These are phyloP conservation scores for Tylopilus orsonianus DNA, from an alignment of 1,284 basidiomycete species.

Conservation along the genomic window DNA sequence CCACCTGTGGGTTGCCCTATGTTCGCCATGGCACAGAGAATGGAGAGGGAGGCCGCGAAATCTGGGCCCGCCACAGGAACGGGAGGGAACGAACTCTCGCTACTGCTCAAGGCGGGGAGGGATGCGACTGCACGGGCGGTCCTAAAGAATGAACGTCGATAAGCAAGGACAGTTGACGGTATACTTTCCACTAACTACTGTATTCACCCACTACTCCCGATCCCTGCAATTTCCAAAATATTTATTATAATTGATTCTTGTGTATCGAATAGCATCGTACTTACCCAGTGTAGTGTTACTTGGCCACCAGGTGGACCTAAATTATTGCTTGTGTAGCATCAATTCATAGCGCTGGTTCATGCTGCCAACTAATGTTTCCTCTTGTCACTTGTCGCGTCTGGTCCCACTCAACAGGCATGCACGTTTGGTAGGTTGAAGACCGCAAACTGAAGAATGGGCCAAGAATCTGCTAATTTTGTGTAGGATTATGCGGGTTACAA, in stretches of 20 bases:
- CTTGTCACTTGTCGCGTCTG: not conserved
- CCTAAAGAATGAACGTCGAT: conserved; percentile 34
- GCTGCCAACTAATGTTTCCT: too few species aligned
- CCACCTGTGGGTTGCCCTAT: conserved; percentile 50
- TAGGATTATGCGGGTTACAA: too few species aligned
- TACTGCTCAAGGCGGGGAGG: conserved; percentile 82
- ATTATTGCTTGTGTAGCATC: conserved; percentile 24
- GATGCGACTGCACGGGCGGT: conserved; percentile 79
- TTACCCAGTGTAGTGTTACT: conserved; percentile 16
- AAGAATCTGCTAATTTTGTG: too few species aligned
- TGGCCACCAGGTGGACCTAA: conserved; percentile 6
- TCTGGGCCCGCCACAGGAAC: conserved; percentile 72
- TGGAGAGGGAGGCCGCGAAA: conserved; percentile 43
- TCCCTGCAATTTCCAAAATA: conserved; percentile 6
- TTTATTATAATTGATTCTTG: conserved; percentile 30
- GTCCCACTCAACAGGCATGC: not conserved
- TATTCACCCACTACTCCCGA: conserved; percentile 7
- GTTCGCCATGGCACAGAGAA: conserved; percentile 51
- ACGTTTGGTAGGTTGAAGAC: too few species aligned
- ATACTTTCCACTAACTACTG: conserved; percentile 16
- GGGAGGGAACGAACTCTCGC: conserved; percentile 81
- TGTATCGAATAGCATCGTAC: conserved; percentile 32
- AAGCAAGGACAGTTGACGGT: not conserved
- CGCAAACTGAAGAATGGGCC: too few species aligned
- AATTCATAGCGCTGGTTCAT: conserved; percentile 1